These are phyloP conservation scores for Pleurotus giganteus DNA, from an alignment of 768 basidiomycete genomes.

Conservation along the genomic window DNA sequence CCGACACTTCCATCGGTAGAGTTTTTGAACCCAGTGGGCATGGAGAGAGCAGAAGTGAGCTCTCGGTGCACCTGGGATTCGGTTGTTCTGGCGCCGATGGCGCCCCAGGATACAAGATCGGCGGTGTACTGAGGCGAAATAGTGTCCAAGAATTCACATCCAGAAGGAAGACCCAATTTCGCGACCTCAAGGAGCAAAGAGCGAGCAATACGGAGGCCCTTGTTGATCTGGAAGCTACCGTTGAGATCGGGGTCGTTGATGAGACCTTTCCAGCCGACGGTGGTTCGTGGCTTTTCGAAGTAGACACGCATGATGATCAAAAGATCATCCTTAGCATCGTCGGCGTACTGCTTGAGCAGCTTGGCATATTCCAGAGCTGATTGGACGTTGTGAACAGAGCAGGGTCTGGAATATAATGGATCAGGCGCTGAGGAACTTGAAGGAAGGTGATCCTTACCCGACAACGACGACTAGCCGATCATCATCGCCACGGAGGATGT, in stretches of 20 bases:
- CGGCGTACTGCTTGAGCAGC: constrained; percentile 76
- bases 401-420: constrained; percentile 49
- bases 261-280: constrained; percentile 96
- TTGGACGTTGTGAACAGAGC: constrained; percentile 89
- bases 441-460: constrained; percentile 48
- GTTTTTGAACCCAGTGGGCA: constrained; percentile 99
- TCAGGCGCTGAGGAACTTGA: background rate
- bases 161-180: constrained; percentile 86
- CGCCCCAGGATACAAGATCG: constrained; percentile 88
- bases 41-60: constrained; percentile 92
- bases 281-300: constrained; percentile 94
- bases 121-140: constrained; percentile 79
- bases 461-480: constrained; percentile 92
- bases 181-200: constrained; percentile 92
- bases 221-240: constrained; percentile 95
- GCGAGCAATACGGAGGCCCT: constrained; percentile 85
- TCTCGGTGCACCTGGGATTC: constrained; percentile 97
- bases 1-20: constrained; percentile 92
- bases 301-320: constrained; percentile 96
- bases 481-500: constrained; percentile 80
- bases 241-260: constrained; percentile 96
- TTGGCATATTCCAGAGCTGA: constrained; percentile 87
- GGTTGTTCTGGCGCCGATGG: constrained; percentile 96
- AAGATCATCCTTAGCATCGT: constrained; percentile 69
- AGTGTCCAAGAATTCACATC: constrained; percentile 88